Evolutionary conservation across 2,329 filamentous ascomycete species (phyloP), one percentile per base, ranked within the genome.

Genomic region (Chrysoporthe cubensis): DNA sequence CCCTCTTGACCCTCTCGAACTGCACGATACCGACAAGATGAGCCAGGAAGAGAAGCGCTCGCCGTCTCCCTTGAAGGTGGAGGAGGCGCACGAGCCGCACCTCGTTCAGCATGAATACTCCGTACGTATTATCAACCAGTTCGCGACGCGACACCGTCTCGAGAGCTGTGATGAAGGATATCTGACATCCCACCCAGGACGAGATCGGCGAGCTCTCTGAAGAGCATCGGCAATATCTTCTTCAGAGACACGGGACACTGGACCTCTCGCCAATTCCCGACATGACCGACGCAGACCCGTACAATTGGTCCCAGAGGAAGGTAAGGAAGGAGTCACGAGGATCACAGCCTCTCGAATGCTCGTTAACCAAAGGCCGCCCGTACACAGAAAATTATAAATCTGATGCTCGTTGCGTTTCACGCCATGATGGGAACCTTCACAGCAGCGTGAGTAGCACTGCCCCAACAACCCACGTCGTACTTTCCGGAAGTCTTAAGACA

Each of bases 381-480:
- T 21, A 72, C 66, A 50, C 68, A 86, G 83, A 88, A 87, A 81
- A 74, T 79, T 0, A 66, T 78, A 65, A 87, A 88, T 67, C 76
- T 89, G 0, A 66, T 81, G 13, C 80, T 88, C 11, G 84, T 89
- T 18, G 83, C 85, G 0, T 85, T 87, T 72, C 84, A 88, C 66
- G 83, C 85, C 40, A 83, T 83, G 75, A 70, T 70, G 66, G 66
- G 46, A 9, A 69, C 68, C 1, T 68, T 68, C 21, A 70, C 66
- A 1, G 66, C 66, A 4, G 64, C 66, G 59, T 61, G 43, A 61
- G 59, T 61, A 16, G 32, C 50, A 42, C 34, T 58, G 21, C 18
- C 57, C 40, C 18, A 26, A 26, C 32, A 32, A 60, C 3, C 37
- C 16, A 42, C 16, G 34, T 11, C 16, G 18, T 34, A 58, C 16